Percentiles rank a stretch among this genome's conserved stretches.
Evolutionary conservation across 306 rosid genomes (phyloP).

Genomic region (Canavalia gladiata): DNA sequence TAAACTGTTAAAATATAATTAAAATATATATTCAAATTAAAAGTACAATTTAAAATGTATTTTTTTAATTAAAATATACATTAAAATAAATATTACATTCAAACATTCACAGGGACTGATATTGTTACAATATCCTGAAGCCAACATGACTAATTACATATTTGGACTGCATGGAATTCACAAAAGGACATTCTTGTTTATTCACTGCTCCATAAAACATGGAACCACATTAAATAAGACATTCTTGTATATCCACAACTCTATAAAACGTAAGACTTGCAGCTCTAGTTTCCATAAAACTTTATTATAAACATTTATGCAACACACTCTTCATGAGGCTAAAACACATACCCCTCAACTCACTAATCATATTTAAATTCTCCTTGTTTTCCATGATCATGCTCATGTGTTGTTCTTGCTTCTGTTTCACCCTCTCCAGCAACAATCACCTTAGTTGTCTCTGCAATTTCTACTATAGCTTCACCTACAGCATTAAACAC

Average conservation of each 20-base stretch:
- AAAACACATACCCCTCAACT: background rate
- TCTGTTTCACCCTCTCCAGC: constrained; percentile 55
- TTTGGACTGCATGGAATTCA: background rate
- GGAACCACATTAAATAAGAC: background rate
- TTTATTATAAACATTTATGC: background rate
- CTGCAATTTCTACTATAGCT: constrained; percentile 68
- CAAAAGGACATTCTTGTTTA: constrained; percentile 30
- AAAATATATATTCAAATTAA: too few relatives aligned
- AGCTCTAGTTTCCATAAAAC: background rate
- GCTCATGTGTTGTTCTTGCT: background rate
- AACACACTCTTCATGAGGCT: background rate
- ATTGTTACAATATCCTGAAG: too few relatives aligned
- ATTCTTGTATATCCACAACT: constrained; percentile 25
- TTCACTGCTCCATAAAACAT: constrained; percentile 7
- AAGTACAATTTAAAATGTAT: too few relatives aligned
- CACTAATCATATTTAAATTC: background rate
- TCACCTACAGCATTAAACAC: constrained; percentile 69
- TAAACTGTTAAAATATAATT: too few relatives aligned
- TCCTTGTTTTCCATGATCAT: background rate
- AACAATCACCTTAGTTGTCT: constrained; percentile 62
- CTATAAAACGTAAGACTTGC: constrained; percentile 10
- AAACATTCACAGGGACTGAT: too few relatives aligned
- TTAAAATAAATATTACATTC: too few relatives aligned
- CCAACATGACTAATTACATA: too few relatives aligned
- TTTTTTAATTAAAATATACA: too few relatives aligned